These are phyloP conservation scores for Diplodia scrobiculata DNA, from an alignment of 2,329 filamentous ascomycete species.

Conservation along the genomic window DNA sequence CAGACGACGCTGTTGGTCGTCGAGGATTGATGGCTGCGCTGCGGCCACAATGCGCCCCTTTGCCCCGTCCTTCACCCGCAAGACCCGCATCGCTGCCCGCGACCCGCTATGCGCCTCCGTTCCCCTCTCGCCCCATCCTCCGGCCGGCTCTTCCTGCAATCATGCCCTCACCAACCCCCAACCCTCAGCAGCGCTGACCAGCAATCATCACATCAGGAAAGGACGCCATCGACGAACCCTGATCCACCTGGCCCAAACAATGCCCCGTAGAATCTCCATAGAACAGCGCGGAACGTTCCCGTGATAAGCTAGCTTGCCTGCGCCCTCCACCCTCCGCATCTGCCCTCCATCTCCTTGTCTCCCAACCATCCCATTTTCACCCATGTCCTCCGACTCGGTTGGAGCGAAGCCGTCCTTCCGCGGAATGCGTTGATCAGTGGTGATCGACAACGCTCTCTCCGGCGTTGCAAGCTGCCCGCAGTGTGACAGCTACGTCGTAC, in stretches of 20 bases:
- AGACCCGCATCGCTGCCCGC: background rate
- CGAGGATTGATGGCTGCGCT: conserved; percentile 6
- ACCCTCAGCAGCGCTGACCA: no score
- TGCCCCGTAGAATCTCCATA: background rate
- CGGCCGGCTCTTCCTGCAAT: background rate
- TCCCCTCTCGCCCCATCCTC: background rate
- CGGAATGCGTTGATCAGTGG: background rate
- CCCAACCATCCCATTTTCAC: no score
- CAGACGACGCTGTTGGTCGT: background rate
- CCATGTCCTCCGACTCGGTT: background rate
- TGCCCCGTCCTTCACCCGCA: background rate
- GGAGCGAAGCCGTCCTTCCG: background rate
- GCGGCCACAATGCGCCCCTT: background rate
- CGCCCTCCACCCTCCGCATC: background rate
- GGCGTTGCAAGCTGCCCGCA: no score
- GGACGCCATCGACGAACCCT: no score
- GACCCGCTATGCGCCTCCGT: conserved; percentile 1
- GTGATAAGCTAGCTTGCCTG: background rate
- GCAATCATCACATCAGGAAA: no score
- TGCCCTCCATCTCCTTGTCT: background rate
- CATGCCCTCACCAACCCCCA: background rate
- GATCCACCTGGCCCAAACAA: background rate
- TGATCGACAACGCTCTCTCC: background rate
- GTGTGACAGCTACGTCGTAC: background rate
- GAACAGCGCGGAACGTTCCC: conserved; percentile 1